Evolutionary conservation across 108 stramenopile species (phyloP).

Genomic region (Fragilariopsis cylindrus): DNA sequence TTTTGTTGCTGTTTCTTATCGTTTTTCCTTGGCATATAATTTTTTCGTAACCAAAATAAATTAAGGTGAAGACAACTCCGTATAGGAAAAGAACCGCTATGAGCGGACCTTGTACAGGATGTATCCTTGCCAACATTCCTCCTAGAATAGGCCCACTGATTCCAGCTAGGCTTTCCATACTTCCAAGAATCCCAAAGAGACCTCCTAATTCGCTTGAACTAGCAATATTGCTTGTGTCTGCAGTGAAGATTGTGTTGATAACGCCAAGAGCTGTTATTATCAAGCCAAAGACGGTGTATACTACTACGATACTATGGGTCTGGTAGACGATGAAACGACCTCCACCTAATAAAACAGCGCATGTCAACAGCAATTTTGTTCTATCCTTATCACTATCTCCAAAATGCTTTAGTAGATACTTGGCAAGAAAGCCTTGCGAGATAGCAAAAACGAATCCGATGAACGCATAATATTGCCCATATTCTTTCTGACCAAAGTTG

Average conservation of each 20-base stretch:
- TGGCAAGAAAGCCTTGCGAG: slow-evolving; percentile 81
- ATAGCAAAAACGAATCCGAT: slow-evolving; percentile 81
- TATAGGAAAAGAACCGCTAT: slow-evolving; percentile 59
- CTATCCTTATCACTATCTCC: slow-evolving; percentile 46
- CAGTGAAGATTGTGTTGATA: slow-evolving; percentile 75
- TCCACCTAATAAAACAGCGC: slow-evolving; percentile 47
- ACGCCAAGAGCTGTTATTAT: slow-evolving; percentile 79
- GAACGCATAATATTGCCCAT: slow-evolving; percentile 79
- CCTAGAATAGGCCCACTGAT: slow-evolving; percentile 77
- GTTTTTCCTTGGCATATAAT: slow-evolving; percentile 5
- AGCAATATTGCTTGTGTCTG: slow-evolving; percentile 71
- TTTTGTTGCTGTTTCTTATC: background rate
- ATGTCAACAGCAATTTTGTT: slow-evolving; percentile 51
- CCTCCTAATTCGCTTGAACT: slow-evolving; percentile 68
- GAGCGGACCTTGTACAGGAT: slow-evolving; percentile 60
- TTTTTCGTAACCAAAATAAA: slow-evolving; percentile 54
- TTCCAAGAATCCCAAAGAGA: slow-evolving; percentile 72
- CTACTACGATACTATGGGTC: slow-evolving; percentile 43
- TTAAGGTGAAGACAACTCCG: slow-evolving; percentile 46
- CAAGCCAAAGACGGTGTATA: slow-evolving; percentile 58
- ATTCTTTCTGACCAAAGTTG: slow-evolving; percentile 74
- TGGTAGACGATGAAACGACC: slow-evolving; percentile 71
- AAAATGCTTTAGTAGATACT: slow-evolving; percentile 45
- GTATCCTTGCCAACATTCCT: slow-evolving; percentile 49
- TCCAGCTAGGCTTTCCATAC: slow-evolving; percentile 73